Conservation (phyloP, 257 asterid species). For the Forsythia suspensa region DNA sequence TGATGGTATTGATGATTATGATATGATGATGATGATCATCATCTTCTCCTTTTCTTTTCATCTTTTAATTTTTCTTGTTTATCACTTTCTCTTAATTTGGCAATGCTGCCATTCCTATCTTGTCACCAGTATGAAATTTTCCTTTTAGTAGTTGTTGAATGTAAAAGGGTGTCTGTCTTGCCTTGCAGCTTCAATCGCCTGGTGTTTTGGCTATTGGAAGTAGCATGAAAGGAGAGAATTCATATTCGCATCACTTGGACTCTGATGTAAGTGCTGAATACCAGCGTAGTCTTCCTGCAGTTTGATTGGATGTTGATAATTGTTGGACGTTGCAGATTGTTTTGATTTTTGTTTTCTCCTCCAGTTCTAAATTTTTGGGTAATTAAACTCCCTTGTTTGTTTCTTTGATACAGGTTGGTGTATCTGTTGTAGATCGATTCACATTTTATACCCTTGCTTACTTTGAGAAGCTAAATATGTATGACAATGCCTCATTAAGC, state of each 20-base stretch:
- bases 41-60: slow-evolving; percentile 1
- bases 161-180: slow-evolving; percentile 15
- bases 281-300: slow-evolving; percentile 1
- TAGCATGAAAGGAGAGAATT: slow-evolving; percentile 96
- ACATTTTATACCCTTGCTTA: slow-evolving; percentile 93
- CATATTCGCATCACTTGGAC: slow-evolving; percentile 94
- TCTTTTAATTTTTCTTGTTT: neutral
- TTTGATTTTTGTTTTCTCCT: slow-evolving; percentile 3
- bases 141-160: slow-evolving; percentile 4
- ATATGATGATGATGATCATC: too few species aligned
- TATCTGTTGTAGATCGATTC: slow-evolving; percentile 95
- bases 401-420: slow-evolving; percentile 75
- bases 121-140: slow-evolving; percentile 17
- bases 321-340: slow-evolving; percentile 14
- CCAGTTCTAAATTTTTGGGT: slow-evolving; percentile 1
- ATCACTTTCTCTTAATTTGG: slow-evolving; percentile 7
- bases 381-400: slow-evolving; percentile 16
- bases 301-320: slow-evolving; percentile 9
- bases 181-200: slow-evolving; percentile 90
- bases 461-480: slow-evolving; percentile 95
- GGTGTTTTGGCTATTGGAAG: slow-evolving; percentile 98
- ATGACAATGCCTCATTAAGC: slow-evolving; percentile 87
- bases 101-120: slow-evolving; percentile 14
- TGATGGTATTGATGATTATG: too few species aligned
- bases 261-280: slow-evolving; percentile 65